Conservation (phyloP, 2,329 filamentous ascomycete genomes). For the Arthrobotrys conoides region DNA sequence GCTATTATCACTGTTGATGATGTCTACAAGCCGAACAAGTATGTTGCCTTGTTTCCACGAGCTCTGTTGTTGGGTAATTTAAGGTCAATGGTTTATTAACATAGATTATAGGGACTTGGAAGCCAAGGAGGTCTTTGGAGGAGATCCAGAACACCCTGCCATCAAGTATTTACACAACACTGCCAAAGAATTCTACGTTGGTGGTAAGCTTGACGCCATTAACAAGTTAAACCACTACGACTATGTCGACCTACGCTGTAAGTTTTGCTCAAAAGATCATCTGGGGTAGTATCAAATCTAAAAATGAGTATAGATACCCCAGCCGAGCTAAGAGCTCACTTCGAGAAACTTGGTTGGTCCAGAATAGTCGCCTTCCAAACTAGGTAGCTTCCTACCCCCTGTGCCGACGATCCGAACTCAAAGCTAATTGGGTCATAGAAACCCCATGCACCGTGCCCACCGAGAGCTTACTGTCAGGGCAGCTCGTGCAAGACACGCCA, state of each 20-base stretch:
- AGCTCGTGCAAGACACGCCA: conserved; percentile 94
- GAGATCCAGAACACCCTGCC: conserved; percentile 90
- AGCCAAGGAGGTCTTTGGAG: conserved; percentile 94
- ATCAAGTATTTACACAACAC: conserved; percentile 88
- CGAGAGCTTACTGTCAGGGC: conserved; percentile 97
- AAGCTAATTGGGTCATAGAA: conserved; percentile 70
- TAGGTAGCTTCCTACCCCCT: conserved; percentile 65
- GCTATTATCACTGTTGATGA: conserved; percentile 97
- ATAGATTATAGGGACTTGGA: conserved; percentile 78
- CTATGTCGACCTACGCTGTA: conserved; percentile 81
- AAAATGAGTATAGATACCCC: conserved; percentile 78
- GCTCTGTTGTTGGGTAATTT: background rate
- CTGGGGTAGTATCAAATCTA: conserved; percentile 32
- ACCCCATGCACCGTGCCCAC: conserved; percentile 99
- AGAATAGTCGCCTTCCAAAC: conserved; percentile 99
- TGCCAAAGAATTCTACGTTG: conserved; percentile 89
- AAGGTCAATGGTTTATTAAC: background rate
- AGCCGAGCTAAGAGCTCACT: conserved; percentile 93
- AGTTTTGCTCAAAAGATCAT: background rate
- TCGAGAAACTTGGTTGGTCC: conserved; percentile 99
- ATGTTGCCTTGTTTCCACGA: conserved; percentile 66
- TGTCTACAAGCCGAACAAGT: conserved; percentile 96
- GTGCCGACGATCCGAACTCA: background rate
- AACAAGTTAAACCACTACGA: conserved; percentile 98
- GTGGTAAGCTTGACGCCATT: conserved; percentile 95